Percentiles rank a stretch among this genome's conserved stretches.
Evolutionary conservation across 805 yeast species (phyloP).

Genomic region (Wickerhamiella musiphila): DNA sequence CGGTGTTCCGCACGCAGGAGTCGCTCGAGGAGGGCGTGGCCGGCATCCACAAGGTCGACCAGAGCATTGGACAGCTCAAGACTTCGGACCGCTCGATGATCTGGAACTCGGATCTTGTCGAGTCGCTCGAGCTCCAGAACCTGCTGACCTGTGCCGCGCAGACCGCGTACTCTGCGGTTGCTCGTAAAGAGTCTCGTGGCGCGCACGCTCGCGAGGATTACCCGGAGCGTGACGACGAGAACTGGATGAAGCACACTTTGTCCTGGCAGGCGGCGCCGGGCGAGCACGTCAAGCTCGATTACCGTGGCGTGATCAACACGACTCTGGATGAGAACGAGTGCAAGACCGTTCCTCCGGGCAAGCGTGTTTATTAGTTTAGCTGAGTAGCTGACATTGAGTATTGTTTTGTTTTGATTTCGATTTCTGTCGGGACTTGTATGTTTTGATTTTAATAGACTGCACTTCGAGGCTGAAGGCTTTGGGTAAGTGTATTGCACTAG

Average conservation of each 20-base stretch:
- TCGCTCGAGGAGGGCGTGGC: slow-evolving; percentile 82
- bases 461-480: too few relatives aligned
- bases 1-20: slow-evolving; percentile 90
- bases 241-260: slow-evolving; percentile 96
- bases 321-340: slow-evolving; percentile 88
- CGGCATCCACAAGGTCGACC: slow-evolving; percentile 60
- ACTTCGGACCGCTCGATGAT: slow-evolving; percentile 95
- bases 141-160: slow-evolving; percentile 92
- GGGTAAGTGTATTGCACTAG: too few relatives aligned
- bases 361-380: slow-evolving; percentile 65
- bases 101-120: slow-evolving; percentile 95
- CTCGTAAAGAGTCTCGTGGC: slow-evolving; percentile 95
- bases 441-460: too few relatives aligned
- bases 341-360: slow-evolving; percentile 91
- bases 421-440: too few relatives aligned
- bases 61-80: slow-evolving; percentile 53
- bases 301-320: slow-evolving; percentile 67
- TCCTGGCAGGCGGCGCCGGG: slow-evolving; percentile 74
- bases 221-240: slow-evolving; percentile 85
- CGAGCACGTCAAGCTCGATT: slow-evolving; percentile 53
- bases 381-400: too few relatives aligned
- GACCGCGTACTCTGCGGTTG: slow-evolving; percentile 87
- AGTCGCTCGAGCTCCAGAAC: slow-evolving; percentile 90
- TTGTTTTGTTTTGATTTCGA: too few relatives aligned
- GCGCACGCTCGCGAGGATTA: slow-evolving; percentile 98